These are phyloP conservation scores for Earliella scabrosa DNA, from an alignment of 1,284 basidiomycete genomes.

Conservation along the genomic window DNA sequence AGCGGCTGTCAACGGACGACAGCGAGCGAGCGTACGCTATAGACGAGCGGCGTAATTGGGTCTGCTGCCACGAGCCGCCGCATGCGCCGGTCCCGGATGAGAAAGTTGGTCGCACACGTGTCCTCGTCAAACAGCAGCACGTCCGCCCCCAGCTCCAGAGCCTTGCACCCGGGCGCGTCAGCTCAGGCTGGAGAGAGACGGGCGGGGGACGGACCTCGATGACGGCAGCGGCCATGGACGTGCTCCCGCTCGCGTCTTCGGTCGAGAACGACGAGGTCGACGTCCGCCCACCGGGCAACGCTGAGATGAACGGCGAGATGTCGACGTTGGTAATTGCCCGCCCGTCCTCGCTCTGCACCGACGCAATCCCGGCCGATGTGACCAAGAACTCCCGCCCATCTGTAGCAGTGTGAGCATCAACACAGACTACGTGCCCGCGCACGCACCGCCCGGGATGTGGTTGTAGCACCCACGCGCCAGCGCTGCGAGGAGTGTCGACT, in stretches of 20 bases:
- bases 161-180: slow-evolving; percentile 3
- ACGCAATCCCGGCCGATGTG: slow-evolving; percentile 19
- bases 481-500: slow-evolving; percentile 28
- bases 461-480: slow-evolving; percentile 30
- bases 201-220: slow-evolving; percentile 20
- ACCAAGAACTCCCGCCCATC: slow-evolving; percentile 30
- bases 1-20: not conserved
- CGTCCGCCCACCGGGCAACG: slow-evolving; percentile 21
- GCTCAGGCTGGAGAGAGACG: no score
- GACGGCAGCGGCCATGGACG: slow-evolving; percentile 30
- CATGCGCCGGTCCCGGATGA: slow-evolving; percentile 30
- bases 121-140: slow-evolving; percentile 30
- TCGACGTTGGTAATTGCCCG: slow-evolving; percentile 26
- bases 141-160: slow-evolving; percentile 26
- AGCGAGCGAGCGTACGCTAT: no score
- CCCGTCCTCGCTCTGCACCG: slow-evolving; percentile 29
- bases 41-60: slow-evolving; percentile 27
- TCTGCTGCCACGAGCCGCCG: slow-evolving; percentile 25
- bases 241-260: slow-evolving; percentile 31
- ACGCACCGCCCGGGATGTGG: slow-evolving; percentile 26
- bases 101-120: slow-evolving; percentile 30
- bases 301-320: slow-evolving; percentile 28
- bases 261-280: slow-evolving; percentile 27
- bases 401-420: no score
- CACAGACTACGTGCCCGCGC: no score